phyloP scores from a whole-genome alignment of 2,329 filamentous ascomycete species.

The Chaetomium strumarium region DNA sequence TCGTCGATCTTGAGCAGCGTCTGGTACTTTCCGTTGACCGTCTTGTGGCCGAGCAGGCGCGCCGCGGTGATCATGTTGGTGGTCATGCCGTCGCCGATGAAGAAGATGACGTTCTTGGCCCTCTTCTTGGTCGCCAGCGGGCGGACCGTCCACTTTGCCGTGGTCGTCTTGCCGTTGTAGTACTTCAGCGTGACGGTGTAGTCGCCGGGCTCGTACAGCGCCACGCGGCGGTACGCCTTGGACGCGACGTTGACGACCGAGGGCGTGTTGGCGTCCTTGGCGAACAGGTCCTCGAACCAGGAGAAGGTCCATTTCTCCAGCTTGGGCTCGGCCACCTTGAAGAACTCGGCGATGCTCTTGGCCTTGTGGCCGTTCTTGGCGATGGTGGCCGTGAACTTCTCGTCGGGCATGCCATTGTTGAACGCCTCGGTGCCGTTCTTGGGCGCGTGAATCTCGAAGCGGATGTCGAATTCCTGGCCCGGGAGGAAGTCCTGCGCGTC shows the following conservation, averaged over 20 bases:
- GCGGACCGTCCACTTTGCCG: slow-evolving; percentile 71
- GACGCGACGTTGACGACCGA: slow-evolving; percentile 74
- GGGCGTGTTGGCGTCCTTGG: slow-evolving; percentile 61
- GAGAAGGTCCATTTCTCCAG: slow-evolving; percentile 76
- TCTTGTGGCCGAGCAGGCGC: slow-evolving; percentile 74
- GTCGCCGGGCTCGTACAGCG: slow-evolving; percentile 70
- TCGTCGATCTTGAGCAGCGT: slow-evolving; percentile 70
- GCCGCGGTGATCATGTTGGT: slow-evolving; percentile 78
- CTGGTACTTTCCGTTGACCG: slow-evolving; percentile 79
- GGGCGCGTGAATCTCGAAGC: slow-evolving; percentile 75
- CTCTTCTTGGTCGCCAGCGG: slow-evolving; percentile 63
- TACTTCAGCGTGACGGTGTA: slow-evolving; percentile 73
- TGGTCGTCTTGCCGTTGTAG: slow-evolving; percentile 65
- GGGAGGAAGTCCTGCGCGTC: slow-evolving; percentile 74
- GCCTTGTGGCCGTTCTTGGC: slow-evolving; percentile 52
- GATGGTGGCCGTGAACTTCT: slow-evolving; percentile 70
- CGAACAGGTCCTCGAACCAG: slow-evolving; percentile 84
- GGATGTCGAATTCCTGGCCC: slow-evolving; percentile 78
- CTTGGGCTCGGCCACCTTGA: slow-evolving; percentile 60
- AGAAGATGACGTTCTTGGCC: slow-evolving; percentile 80
- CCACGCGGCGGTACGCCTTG: slow-evolving; percentile 71
- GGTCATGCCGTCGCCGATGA: slow-evolving; percentile 70
- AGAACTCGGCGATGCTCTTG: slow-evolving; percentile 58
- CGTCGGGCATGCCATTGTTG: slow-evolving; percentile 60
- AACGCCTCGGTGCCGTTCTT: slow-evolving; percentile 77